Evolutionary conservation across 176 grass and related monocot species (phyloP).

Genomic region (Zea mays): DNA sequence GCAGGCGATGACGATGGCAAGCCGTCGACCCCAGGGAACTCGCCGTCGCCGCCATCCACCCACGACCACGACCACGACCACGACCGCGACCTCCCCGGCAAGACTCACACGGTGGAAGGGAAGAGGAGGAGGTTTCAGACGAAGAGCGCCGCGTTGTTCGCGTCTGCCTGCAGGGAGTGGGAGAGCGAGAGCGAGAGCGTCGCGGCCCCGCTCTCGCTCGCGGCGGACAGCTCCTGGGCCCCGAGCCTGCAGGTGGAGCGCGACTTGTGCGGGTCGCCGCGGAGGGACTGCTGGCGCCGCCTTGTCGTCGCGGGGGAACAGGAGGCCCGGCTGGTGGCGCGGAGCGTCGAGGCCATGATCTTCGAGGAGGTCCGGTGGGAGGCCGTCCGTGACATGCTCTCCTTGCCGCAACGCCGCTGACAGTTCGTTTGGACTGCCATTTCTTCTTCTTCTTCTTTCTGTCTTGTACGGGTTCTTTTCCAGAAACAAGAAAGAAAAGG

Average conservation of each 20-base stretch:
- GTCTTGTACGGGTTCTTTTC: no score
- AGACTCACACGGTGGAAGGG: background rate
- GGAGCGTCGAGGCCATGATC: constrained; percentile 64
- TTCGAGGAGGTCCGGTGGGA: constrained; percentile 81
- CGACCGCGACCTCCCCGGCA: background rate
- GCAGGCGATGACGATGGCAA: background rate
- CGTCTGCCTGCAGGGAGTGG: no score
- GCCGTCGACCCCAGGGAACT: background rate
- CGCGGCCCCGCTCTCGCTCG: constrained; percentile 13
- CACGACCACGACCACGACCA: background rate
- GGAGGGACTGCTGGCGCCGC: constrained; percentile 50
- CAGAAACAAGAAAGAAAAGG: no score
- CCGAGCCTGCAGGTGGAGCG: constrained; percentile 37
- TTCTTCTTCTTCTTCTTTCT: no score
- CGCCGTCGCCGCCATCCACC: background rate
- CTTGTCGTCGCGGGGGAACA: background rate
- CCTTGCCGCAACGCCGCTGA: background rate
- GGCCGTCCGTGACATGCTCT: constrained; percentile 54
- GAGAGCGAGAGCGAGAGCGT: background rate
- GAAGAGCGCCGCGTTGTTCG: no score
- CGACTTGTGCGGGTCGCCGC: constrained; percentile 41
- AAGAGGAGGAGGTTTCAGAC: no score
- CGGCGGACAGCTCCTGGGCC: constrained; percentile 45
- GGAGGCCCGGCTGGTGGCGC: constrained; percentile 43
- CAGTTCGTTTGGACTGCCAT: background rate